phyloP scores from a whole-genome alignment of 2,329 filamentous ascomycete species.

The Phaeosphaeriaceae sp. region DNA sequence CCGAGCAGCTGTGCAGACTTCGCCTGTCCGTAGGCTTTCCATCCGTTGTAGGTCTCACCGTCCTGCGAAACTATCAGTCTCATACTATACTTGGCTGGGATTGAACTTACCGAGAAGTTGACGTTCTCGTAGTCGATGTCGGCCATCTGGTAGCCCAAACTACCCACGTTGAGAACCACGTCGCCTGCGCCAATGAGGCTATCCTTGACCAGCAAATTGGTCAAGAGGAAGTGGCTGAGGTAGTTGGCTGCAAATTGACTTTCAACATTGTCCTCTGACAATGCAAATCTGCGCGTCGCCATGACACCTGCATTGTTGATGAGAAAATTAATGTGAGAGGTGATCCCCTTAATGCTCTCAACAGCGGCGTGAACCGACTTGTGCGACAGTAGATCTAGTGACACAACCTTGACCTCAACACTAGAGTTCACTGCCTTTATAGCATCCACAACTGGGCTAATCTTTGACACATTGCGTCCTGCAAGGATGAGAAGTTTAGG shows the following conservation, averaged over 20 bases:
- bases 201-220: conserved; percentile 54
- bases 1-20: conserved; percentile 51
- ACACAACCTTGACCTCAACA: too few species aligned
- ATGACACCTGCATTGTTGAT: too few species aligned
- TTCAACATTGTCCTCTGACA: conserved; percentile 43
- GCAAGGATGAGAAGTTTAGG: conserved; percentile 36
- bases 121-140: conserved; percentile 41
- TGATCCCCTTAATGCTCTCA: conserved; percentile 1
- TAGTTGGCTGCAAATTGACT: conserved; percentile 57
- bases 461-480: conserved; percentile 53
- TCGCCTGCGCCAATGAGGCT: conserved; percentile 35
- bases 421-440: too few species aligned
- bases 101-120: not conserved
- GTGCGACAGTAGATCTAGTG: too few species aligned
- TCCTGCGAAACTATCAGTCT: conserved; percentile 3
- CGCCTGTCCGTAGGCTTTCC: conserved; percentile 56
- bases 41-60: conserved; percentile 45
- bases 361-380: too few species aligned
- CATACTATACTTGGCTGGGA: not conserved
- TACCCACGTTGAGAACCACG: conserved; percentile 51
- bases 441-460: conserved; percentile 15
- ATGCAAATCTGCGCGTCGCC: too few species aligned
- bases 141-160: conserved; percentile 28
- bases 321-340: too few species aligned
- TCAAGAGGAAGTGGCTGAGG: conserved; percentile 57